These are phyloP conservation scores for Ogataea paraovalis DNA, from an alignment of 805 yeast species.

Conservation along the genomic window DNA sequence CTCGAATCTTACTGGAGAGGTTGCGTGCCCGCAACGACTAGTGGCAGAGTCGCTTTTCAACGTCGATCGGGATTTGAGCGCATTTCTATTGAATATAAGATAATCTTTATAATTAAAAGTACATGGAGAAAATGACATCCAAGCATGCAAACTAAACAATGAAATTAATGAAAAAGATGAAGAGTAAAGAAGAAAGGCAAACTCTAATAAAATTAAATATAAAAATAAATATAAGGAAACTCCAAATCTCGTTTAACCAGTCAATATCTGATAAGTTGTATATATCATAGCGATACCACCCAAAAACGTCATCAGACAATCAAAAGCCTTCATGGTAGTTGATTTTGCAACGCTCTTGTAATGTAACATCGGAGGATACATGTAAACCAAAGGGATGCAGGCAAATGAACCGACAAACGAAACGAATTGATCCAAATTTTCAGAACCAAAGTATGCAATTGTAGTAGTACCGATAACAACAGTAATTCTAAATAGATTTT, in stretches of 20 bases:
- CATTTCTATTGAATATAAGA: no score
- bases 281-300: constrained; percentile 64
- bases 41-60: neutral
- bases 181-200: neutral
- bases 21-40: neutral
- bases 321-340: constrained; percentile 38
- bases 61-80: no score
- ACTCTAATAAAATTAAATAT: neutral
- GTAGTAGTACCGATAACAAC: constrained; percentile 52
- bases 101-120: no score
- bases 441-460: constrained; percentile 65
- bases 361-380: constrained; percentile 81
- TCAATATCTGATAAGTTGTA: constrained; percentile 58
- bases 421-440: constrained; percentile 67
- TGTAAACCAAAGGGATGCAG: constrained; percentile 79
- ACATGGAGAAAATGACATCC: no score
- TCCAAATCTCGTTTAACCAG: constrained; percentile 5
- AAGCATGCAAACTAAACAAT: no score
- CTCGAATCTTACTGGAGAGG: neutral
- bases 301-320: constrained; percentile 45
- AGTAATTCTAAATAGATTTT: constrained; percentile 52
- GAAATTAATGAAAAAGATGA: neutral
- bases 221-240: neutral
- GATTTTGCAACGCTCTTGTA: constrained; percentile 45
- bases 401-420: constrained; percentile 83